These are phyloP conservation scores for Byssochlamys sp. DNA, from an alignment of 2,329 filamentous ascomycete genomes.

Conservation along the genomic window DNA sequence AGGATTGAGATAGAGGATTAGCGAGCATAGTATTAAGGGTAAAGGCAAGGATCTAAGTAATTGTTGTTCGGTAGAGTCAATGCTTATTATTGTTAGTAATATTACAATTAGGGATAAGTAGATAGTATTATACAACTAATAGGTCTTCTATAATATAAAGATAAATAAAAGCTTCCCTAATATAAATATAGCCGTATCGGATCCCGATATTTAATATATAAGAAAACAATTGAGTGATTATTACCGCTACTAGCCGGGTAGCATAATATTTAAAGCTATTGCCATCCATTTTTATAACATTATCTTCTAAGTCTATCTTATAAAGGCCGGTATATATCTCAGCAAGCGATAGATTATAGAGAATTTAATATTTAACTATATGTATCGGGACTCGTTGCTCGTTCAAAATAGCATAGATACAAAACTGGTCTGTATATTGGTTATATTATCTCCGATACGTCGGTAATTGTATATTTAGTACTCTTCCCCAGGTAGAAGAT, in stretches of 20 bases:
- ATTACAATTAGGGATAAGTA: conserved; percentile 17
- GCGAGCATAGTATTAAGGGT: conserved; percentile 19
- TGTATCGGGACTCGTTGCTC: conserved; percentile 13
- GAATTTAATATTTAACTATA: conserved; percentile 20
- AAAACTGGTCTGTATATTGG: conserved; percentile 15
- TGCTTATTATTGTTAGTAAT: conserved; percentile 12
- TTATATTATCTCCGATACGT: no score
- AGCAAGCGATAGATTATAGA: conserved; percentile 15
- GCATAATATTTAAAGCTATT: conserved; percentile 18
- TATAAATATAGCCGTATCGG: conserved; percentile 19
- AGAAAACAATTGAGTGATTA: conserved; percentile 18
- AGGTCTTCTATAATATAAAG: conserved; percentile 17
- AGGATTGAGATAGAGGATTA: conserved; percentile 13
- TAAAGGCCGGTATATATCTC: conserved; percentile 18
- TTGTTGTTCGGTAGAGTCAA: conserved; percentile 21
- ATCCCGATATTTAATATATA: conserved; percentile 19
- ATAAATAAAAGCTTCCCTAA: conserved; percentile 23
- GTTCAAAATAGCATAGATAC: conserved; percentile 12
- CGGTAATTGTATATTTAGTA: no score
- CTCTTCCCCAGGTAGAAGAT: no score
- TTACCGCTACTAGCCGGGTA: conserved; percentile 14
- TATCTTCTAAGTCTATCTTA: conserved; percentile 14
- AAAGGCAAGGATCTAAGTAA: conserved; percentile 24
- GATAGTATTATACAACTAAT: conserved; percentile 14
- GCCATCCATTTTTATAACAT: conserved; percentile 16